A percentile compares a stretch with the other conserved stretches of the same genome.
These are phyloP conservation scores for Aquilaria sinensis DNA, from an alignment of 345 rosid genomes.

Conservation along the genomic window DNA sequence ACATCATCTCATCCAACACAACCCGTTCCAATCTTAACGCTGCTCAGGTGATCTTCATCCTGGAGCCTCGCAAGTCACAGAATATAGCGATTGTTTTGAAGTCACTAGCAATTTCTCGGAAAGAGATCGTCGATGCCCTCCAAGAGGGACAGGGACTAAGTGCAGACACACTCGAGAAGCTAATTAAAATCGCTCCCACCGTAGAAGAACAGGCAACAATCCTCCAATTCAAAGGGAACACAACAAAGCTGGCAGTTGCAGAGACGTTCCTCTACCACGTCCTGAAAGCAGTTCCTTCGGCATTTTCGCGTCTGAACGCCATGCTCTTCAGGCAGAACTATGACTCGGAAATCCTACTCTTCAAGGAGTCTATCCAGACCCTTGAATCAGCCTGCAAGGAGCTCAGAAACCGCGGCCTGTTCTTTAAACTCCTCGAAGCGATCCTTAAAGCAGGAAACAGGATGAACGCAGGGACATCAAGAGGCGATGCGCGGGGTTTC, in stretches of 20 bases:
- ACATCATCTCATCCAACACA: slow-evolving; percentile 11
- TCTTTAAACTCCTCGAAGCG: slow-evolving; percentile 79
- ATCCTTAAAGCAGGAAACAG: slow-evolving; percentile 81
- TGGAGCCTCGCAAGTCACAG: slow-evolving; percentile 50
- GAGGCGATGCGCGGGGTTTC: slow-evolving; percentile 86
- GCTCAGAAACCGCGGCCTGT: slow-evolving; percentile 57
- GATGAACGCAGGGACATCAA: slow-evolving; percentile 83
- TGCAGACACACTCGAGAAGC: slow-evolving; percentile 63
- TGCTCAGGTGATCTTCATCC: slow-evolving; percentile 34
- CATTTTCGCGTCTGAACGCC: slow-evolving; percentile 54
- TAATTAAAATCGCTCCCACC: slow-evolving; percentile 57
- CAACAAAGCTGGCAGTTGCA: slow-evolving; percentile 52
- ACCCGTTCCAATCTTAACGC: slow-evolving; percentile 18
- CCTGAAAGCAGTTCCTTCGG: slow-evolving; percentile 63
- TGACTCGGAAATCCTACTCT: slow-evolving; percentile 47
- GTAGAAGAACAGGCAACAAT: slow-evolving; percentile 56
- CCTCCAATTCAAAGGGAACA: slow-evolving; percentile 47
- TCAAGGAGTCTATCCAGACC: slow-evolving; percentile 48
- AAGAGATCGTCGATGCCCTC: slow-evolving; percentile 39
- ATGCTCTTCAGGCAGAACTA: slow-evolving; percentile 68
- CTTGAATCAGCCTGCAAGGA: slow-evolving; percentile 57
- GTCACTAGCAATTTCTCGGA: slow-evolving; percentile 35
- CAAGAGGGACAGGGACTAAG: slow-evolving; percentile 45
- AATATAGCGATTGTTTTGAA: slow-evolving; percentile 51
- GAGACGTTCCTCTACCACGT: slow-evolving; percentile 57